Conservation (phyloP, 768 basidiomycete species). For the Grammothele lineata region DNA sequence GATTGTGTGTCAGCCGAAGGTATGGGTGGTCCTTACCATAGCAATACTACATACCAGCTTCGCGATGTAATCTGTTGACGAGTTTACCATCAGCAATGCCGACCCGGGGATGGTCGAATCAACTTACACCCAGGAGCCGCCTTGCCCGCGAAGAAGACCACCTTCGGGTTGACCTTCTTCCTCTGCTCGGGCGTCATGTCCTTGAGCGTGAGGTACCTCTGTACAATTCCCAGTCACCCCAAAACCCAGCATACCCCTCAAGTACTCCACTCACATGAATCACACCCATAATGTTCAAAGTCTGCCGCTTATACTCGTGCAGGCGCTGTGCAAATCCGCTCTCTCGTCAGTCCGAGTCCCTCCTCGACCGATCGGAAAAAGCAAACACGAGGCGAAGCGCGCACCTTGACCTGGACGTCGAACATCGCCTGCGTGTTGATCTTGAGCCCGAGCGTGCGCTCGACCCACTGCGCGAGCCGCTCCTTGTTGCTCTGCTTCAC, state of each 20-base stretch:
- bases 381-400: background rate
- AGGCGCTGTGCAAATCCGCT: conserved; percentile 63
- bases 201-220: conserved; percentile 84
- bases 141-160: conserved; percentile 97
- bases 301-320: conserved; percentile 96
- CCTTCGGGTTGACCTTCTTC: conserved; percentile 78
- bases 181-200: conserved; percentile 71
- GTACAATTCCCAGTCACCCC: conserved; percentile 6
- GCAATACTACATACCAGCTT: conserved; percentile 68
- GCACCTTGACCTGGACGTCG: conserved; percentile 85
- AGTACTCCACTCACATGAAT: conserved; percentile 55
- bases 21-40: too few relatives aligned
- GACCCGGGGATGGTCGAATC: background rate
- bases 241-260: background rate
- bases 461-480: conserved; percentile 73
- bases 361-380: too few relatives aligned
- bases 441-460: conserved; percentile 62
- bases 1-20: background rate
- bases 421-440: conserved; percentile 79
- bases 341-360: too few relatives aligned
- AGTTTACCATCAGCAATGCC: conserved; percentile 9
- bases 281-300: conserved; percentile 88
- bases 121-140: conserved; percentile 86
- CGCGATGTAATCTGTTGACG: conserved; percentile 72
- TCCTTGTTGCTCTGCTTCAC: conserved; percentile 93